Percentiles rank a stretch among this genome's conserved stretches.
Conservation (phyloP, 192 early-diverging fungal species). For the Backusella sp. region DNA sequence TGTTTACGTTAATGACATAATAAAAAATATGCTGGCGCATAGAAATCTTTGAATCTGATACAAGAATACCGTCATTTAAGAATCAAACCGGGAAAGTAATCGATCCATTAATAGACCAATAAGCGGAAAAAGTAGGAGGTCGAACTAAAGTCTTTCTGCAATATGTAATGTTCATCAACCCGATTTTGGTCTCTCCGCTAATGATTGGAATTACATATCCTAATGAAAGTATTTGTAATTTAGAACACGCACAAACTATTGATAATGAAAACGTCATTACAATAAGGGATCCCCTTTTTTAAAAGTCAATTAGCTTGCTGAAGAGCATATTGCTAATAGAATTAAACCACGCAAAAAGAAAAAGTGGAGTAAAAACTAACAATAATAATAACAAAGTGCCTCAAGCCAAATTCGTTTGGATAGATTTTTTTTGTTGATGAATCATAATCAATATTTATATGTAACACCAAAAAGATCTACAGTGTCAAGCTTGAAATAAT, state of each 20-base stretch:
- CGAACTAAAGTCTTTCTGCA: neutral
- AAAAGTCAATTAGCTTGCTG: neutral
- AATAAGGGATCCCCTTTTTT: neutral
- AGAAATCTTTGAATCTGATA: neutral
- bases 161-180: neutral
- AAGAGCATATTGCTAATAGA: neutral
- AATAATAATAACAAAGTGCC: neutral
- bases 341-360: neutral
- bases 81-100: slow-evolving; percentile 2
- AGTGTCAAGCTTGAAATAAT: slow-evolving; percentile 1
- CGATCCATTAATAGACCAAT: neutral
- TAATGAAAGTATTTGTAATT: neutral
- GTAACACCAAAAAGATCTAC: neutral
- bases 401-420: neutral
- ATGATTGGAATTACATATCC: neutral
- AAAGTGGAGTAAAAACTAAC: neutral
- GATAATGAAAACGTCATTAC: neutral
- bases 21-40: too few species aligned
- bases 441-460: neutral
- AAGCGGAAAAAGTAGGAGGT: neutral
- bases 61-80: neutral
- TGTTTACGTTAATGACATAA: neutral
- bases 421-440: neutral
- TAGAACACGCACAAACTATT: neutral
- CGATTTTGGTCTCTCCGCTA: neutral